A percentile compares a stretch with the other conserved stretches of the same genome.
These are phyloP conservation scores for Mycena vulgaris DNA, from an alignment of 768 basidiomycete species.

Conservation along the genomic window DNA sequence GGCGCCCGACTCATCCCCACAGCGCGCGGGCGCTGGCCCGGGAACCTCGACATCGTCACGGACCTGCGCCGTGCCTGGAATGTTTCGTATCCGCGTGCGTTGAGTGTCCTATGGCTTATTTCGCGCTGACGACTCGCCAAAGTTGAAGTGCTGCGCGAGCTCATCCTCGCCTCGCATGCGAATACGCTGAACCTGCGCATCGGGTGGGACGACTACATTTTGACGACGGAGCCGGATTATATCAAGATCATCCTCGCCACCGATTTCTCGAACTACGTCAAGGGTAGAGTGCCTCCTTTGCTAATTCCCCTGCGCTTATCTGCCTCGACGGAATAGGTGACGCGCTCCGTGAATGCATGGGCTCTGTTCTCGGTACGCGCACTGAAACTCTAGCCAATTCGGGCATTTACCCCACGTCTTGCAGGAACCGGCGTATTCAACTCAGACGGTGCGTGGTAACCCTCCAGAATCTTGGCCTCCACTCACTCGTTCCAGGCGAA, in stretches of 20 bases:
- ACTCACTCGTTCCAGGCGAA: constrained; percentile 45
- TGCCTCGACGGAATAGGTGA: constrained; percentile 15
- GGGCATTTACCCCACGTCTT: constrained; percentile 36
- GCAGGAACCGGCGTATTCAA: constrained; percentile 75
- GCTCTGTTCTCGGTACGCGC: constrained; percentile 23
- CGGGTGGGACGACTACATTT: constrained; percentile 47
- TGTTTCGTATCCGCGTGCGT: constrained; percentile 18
- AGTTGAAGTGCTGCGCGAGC: constrained; percentile 14
- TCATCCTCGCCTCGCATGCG: background rate
- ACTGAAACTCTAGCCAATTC: too few relatives aligned
- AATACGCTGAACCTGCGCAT: constrained; percentile 16
- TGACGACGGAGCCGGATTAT: constrained; percentile 62
- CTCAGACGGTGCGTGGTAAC: constrained; percentile 60
- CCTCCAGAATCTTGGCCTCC: background rate
- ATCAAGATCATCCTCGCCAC: constrained; percentile 65
- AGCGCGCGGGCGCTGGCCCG: constrained; percentile 12
- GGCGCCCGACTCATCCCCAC: constrained; percentile 16
- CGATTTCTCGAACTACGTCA: constrained; percentile 62
- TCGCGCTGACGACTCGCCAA: too few relatives aligned
- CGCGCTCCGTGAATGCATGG: constrained; percentile 17
- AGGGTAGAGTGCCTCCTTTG: constrained; percentile 48
- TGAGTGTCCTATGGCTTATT: background rate
- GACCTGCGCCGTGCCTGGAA: constrained; percentile 16
- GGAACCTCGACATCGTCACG: constrained; percentile 14
- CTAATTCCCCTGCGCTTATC: background rate